phyloP scores from a whole-genome alignment of 495 filamentous ascomycete genomes.

The Penicillium canescens region DNA sequence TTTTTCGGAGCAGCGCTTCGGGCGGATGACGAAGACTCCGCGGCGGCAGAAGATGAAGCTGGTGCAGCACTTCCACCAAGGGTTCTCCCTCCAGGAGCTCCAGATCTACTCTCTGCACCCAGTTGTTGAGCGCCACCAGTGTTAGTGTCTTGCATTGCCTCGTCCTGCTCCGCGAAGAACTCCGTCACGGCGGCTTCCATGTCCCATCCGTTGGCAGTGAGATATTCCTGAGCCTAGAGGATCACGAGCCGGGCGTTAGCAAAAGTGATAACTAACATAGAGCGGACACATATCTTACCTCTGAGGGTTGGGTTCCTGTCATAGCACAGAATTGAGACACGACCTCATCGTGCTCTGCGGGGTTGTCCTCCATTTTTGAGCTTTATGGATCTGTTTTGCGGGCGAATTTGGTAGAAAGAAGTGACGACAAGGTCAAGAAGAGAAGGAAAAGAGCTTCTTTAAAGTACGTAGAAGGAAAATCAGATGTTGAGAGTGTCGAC shows the following conservation, averaged over 20 bases:
- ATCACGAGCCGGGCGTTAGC: conserved; percentile 4
- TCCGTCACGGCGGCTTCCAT: conserved; percentile 64
- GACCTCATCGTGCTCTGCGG: conserved; percentile 62
- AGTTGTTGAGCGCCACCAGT: conserved; percentile 32
- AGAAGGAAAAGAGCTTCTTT: not conserved
- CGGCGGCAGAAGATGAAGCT: conserved; percentile 32
- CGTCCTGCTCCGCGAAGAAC: conserved; percentile 71
- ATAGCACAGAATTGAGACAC: conserved; percentile 73
- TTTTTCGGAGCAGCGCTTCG: conserved; percentile 42
- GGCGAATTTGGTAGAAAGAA: not conserved
- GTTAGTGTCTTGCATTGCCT: conserved; percentile 43
- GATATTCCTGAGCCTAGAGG: conserved; percentile 67
- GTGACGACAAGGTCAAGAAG: not conserved
- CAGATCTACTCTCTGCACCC: conserved; percentile 24
- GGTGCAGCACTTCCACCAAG: conserved; percentile 32
- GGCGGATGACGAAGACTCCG: conserved; percentile 31
- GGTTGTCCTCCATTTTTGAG: conserved; percentile 54
- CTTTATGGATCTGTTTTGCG: not conserved
- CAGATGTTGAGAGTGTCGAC: conserved; percentile 9
- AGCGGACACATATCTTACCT: conserved; percentile 49
- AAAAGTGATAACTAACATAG: not conserved
- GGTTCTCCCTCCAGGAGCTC: conserved; percentile 25
- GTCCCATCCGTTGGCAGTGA: conserved; percentile 68
- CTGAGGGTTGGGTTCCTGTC: conserved; percentile 62
- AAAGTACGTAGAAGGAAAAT: not conserved